These are phyloP conservation scores for Backusella psychrophila DNA, from an alignment of 192 early-diverging fungal species.

Conservation along the genomic window DNA sequence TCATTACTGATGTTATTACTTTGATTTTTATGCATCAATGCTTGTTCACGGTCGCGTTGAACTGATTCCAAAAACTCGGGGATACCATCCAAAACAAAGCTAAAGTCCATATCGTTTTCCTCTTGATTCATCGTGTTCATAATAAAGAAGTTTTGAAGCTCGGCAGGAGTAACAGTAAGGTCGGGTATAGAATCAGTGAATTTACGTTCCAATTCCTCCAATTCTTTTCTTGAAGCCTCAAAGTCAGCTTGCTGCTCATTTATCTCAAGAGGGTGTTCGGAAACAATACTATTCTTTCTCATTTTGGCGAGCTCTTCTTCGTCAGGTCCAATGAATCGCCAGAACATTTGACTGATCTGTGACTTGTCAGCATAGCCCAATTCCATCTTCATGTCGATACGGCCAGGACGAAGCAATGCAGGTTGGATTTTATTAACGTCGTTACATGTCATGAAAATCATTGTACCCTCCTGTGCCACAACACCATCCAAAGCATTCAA, in stretches of 20 bases:
- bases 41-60: constrained; percentile 27
- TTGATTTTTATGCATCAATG: constrained; percentile 13
- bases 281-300: not conserved
- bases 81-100: constrained; percentile 12
- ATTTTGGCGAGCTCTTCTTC: not conserved
- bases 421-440: constrained; percentile 41
- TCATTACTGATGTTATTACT: not conserved
- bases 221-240: not conserved
- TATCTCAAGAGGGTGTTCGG: not conserved
- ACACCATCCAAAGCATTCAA: constrained; percentile 55
- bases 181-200: constrained; percentile 18
- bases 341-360: constrained; percentile 45
- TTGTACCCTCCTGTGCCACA: constrained; percentile 46
- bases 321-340: constrained; percentile 12
- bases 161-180: constrained; percentile 22
- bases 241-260: not conserved
- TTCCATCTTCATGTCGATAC: constrained; percentile 50
- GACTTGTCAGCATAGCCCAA: constrained; percentile 47
- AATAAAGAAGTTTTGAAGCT: constrained; percentile 36
- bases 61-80: constrained; percentile 23
- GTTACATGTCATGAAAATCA: constrained; percentile 55
- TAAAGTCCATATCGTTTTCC: not conserved
- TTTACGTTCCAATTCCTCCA: not conserved
- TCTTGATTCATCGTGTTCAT: constrained; percentile 10
- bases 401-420: constrained; percentile 53